Percentiles rank a stretch among this genome's conserved stretches.
phyloP scores from a whole-genome alignment of 2,329 filamentous ascomycete species.

The Knufia petricola region DNA sequence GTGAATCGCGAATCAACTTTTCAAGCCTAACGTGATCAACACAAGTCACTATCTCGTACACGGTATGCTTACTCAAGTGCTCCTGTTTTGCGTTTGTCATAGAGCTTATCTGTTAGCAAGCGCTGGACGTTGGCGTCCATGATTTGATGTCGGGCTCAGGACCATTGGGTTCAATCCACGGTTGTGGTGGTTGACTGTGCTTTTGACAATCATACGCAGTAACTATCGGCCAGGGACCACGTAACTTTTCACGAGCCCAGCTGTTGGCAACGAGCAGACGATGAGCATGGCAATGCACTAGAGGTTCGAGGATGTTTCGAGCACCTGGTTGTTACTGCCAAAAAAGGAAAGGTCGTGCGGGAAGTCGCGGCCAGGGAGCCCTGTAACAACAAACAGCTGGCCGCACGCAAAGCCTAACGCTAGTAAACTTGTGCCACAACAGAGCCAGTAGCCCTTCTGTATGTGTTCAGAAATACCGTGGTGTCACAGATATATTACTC shows the following conservation, averaged over 20 bases:
- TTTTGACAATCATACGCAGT: no score
- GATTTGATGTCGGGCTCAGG: conserved; percentile 11
- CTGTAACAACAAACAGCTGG: background rate
- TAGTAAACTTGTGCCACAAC: background rate
- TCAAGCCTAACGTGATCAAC: conserved; percentile 58
- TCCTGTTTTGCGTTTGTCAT: conserved; percentile 93
- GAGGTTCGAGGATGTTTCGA: background rate
- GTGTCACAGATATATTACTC: no score
- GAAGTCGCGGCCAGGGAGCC: background rate
- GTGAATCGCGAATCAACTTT: conserved; percentile 75
- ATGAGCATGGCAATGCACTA: no score
- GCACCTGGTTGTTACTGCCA: conserved; percentile 1
- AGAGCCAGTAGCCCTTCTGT: no score
- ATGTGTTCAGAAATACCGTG: no score
- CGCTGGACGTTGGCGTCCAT: conserved; percentile 91
- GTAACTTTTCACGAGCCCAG: no score
- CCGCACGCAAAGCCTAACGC: background rate
- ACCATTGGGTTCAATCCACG: background rate
- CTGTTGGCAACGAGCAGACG: no score
- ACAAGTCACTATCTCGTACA: background rate
- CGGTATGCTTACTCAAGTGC: conserved; percentile 66
- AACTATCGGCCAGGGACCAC: no score
- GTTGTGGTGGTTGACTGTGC: no score
- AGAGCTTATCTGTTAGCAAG: conserved; percentile 92
- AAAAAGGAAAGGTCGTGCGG: background rate